Evolutionary conservation across 306 rosid species (phyloP).

Genomic region (Ceratonia siliqua): DNA sequence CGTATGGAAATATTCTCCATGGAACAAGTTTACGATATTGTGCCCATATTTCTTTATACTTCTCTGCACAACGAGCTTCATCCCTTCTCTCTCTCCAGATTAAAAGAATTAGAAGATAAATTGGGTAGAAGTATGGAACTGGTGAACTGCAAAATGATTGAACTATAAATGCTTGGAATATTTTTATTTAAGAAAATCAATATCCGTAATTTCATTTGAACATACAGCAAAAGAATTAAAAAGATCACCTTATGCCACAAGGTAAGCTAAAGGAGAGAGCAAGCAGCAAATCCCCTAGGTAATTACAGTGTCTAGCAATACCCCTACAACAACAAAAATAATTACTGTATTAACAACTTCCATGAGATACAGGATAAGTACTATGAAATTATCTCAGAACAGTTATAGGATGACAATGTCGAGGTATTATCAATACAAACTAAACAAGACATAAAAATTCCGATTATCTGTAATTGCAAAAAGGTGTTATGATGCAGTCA

Average conservation of each 20-base stretch:
- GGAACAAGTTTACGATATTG: slow-evolving; percentile 79
- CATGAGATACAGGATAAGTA: slow-evolving; percentile 22
- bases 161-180: slow-evolving; percentile 4
- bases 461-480: not conserved
- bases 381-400: slow-evolving; percentile 13
- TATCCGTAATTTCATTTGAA: slow-evolving; percentile 2
- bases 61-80: slow-evolving; percentile 90
- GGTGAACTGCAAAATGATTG: slow-evolving; percentile 72
- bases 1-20: slow-evolving; percentile 89
- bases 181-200: not conserved
- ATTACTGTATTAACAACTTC: slow-evolving; percentile 11
- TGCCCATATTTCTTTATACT: slow-evolving; percentile 81
- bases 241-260: slow-evolving; percentile 83
- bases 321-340: slow-evolving; percentile 63
- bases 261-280: slow-evolving; percentile 95
- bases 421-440: not conserved
- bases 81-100: slow-evolving; percentile 96
- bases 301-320: slow-evolving; percentile 88
- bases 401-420: not conserved
- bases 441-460: not conserved
- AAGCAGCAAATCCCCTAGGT: slow-evolving; percentile 92
- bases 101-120: slow-evolving; percentile 87
- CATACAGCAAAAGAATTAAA: slow-evolving; percentile 2
- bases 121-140: slow-evolving; percentile 90
- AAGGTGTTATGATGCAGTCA: not conserved